phyloP scores from a whole-genome alignment of 2,329 filamentous ascomycete genomes.

The Aureobasidium sp. region DNA sequence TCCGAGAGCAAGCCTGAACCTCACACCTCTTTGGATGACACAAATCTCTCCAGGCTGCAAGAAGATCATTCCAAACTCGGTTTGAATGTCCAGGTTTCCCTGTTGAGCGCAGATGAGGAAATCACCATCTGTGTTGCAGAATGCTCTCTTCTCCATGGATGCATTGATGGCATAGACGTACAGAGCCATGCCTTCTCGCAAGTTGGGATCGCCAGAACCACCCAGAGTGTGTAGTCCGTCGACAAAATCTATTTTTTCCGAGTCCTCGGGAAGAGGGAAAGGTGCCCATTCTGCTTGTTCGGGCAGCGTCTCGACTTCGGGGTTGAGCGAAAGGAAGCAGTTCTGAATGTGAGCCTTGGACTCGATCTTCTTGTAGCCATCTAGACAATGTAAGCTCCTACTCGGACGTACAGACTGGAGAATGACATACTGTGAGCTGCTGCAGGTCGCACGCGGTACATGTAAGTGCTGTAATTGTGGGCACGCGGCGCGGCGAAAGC shows the following conservation, averaged over 20 bases:
- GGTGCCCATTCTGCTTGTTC: slow-evolving; percentile 46
- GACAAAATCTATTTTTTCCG: slow-evolving; percentile 40
- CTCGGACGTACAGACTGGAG: slow-evolving; percentile 18
- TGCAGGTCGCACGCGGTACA: slow-evolving; percentile 39
- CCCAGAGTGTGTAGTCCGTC: slow-evolving; percentile 45
- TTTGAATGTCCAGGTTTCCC: slow-evolving; percentile 33
- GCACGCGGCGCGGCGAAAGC: slow-evolving; percentile 38
- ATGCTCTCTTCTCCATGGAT: slow-evolving; percentile 41
- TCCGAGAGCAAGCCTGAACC: slow-evolving; percentile 31
- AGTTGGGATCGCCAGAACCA: slow-evolving; percentile 46
- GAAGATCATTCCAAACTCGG: slow-evolving; percentile 34
- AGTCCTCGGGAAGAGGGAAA: slow-evolving; percentile 32
- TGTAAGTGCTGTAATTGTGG: slow-evolving; percentile 38
- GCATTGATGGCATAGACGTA: slow-evolving; percentile 45
- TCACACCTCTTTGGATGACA: slow-evolving; percentile 35
- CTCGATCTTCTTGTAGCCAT: slow-evolving; percentile 18
- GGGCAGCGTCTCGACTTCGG: slow-evolving; percentile 41
- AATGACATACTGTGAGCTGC: slow-evolving; percentile 35
- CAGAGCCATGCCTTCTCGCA: slow-evolving; percentile 43
- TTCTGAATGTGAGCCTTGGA: slow-evolving; percentile 29
- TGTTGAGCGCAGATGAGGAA: slow-evolving; percentile 33
- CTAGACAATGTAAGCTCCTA: neutral
- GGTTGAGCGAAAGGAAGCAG: slow-evolving; percentile 43
- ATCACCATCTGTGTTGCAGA: slow-evolving; percentile 39
- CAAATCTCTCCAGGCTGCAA: slow-evolving; percentile 35